Base-by-base conservation (phyloP, 495 filamentous ascomycete species). In the Stereocaulon alpinum region DNA sequence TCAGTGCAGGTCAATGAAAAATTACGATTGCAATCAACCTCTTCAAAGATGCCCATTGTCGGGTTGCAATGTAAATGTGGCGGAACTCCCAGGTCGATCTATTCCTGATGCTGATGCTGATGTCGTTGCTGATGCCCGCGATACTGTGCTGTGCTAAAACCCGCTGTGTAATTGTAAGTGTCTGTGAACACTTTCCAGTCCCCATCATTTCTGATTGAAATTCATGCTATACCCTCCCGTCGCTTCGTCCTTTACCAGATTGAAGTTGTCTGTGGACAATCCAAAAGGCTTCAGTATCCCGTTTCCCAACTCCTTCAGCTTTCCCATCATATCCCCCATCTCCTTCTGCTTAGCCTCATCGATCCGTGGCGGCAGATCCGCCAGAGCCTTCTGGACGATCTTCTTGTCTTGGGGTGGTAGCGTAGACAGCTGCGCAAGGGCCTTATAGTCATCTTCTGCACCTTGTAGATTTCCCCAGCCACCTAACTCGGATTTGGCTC, bases 311-410 rank as follows among this genome's bases (percentile, higher is more conserved):
- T 87, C 83, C 71, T 95, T 96, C 71, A 98, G 71, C 73, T 96
- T 96, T 27, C 84, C 87, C 88, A 96, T 91, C 88, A 96, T 95
- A 71, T 98, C 92, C 7, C 77, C 82, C 79, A 91, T 89, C 72
- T 98, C 93, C 66, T 77, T 84, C 65, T 93, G 84, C 70, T 86
- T 84, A 3, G 91, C 91, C 40, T 78, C 77, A 47, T 89, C 86
- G 43, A 89, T 82, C 61, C 76, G 77, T 24, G 75, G 72, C 3
- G 87, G 86, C 14, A 96, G 75, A 30, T 72, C 73, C 41, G 73
- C 71, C 32, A 95, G 72, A 42, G 86, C 86, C 45, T 74, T 70
- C 59, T 83, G 76, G 2, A 94, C 84, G 44, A 86, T 77, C 56
- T 78, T 80, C 66, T 67, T 76, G 64, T 96, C 92, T 43, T 80